Evolutionary conservation across 2,329 filamentous ascomycete species (phyloP).

Genomic region (Talaromyces sp.): DNA sequence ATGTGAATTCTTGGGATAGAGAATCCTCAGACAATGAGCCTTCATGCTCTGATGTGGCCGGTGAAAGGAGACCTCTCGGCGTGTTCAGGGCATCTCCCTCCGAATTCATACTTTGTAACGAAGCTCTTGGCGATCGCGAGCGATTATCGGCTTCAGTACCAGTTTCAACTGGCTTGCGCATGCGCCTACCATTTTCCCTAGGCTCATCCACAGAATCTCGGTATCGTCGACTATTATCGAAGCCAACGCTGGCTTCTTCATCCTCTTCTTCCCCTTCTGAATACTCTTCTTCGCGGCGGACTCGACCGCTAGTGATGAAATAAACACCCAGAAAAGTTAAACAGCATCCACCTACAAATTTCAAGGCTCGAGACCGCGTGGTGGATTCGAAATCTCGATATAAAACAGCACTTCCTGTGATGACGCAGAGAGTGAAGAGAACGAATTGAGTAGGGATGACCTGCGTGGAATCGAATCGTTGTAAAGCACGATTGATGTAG

Average conservation of each 20-base stretch:
- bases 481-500: constrained; percentile 85
- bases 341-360: constrained; percentile 86
- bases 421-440: constrained; percentile 91
- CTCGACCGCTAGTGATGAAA: constrained; percentile 83
- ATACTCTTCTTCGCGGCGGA: constrained; percentile 53
- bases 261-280: constrained; percentile 59
- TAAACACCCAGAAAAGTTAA: constrained; percentile 97
- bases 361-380: constrained; percentile 65
- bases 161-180: constrained; percentile 17
- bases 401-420: constrained; percentile 85
- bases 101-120: constrained; percentile 29
- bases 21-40: constrained; percentile 30
- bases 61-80: constrained; percentile 29
- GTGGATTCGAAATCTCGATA: constrained; percentile 93
- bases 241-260: constrained; percentile 52
- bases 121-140: constrained; percentile 26
- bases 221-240: constrained; percentile 35
- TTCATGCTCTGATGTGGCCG: constrained; percentile 26
- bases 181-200: constrained; percentile 16
- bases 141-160: constrained; percentile 15
- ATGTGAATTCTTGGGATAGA: constrained; percentile 20
- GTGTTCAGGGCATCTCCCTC: constrained; percentile 30
- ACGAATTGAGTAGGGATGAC: constrained; percentile 98
- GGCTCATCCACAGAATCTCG: constrained; percentile 30
- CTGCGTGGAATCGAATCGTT: constrained; percentile 93